phyloP scores from a whole-genome alignment of 1,284 basidiomycete genomes.

The Leccinum pachyderme region DNA sequence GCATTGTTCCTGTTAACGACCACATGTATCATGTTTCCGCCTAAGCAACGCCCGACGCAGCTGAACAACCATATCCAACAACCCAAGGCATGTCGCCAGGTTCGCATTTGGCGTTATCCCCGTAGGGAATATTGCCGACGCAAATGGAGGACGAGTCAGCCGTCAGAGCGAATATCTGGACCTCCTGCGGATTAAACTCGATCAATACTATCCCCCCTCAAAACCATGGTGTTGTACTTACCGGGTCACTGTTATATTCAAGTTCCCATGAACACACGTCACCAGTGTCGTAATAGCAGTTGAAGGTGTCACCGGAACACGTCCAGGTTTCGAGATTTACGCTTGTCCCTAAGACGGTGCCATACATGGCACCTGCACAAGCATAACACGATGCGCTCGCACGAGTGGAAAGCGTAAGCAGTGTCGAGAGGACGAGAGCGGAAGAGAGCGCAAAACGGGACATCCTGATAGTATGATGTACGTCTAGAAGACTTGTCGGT shows the following conservation, averaged over 20 bases:
- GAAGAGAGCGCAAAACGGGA: not conserved
- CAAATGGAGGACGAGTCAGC: slow-evolving; percentile 12
- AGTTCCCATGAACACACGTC: slow-evolving; percentile 7
- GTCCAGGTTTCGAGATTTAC: slow-evolving; percentile 16
- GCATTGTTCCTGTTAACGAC: too few relatives aligned
- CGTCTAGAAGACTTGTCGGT: not conserved
- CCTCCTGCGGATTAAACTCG: not conserved
- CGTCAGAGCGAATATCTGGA: slow-evolving; percentile 1
- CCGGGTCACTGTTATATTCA: not conserved
- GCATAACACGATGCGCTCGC: slow-evolving; percentile 8
- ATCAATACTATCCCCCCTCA: too few relatives aligned
- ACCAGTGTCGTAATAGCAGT: slow-evolving; percentile 17
- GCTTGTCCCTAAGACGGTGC: slow-evolving; percentile 3
- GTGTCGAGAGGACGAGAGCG: slow-evolving; percentile 4
- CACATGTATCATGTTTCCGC: not conserved
- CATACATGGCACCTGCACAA: slow-evolving; percentile 12
- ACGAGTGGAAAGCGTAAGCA: slow-evolving; percentile 9
- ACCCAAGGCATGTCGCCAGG: slow-evolving; percentile 19
- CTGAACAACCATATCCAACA: slow-evolving; percentile 3
- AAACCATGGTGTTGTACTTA: too few relatives aligned
- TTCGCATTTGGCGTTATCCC: slow-evolving; percentile 8
- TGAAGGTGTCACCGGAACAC: slow-evolving; percentile 12
- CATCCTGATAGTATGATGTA: slow-evolving; percentile 1
- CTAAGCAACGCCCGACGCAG: slow-evolving; percentile 5
- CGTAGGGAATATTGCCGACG: not conserved